These are phyloP conservation scores for Tuber umbilicatum DNA, from an alignment of 495 filamentous ascomycete genomes.

Conservation along the genomic window DNA sequence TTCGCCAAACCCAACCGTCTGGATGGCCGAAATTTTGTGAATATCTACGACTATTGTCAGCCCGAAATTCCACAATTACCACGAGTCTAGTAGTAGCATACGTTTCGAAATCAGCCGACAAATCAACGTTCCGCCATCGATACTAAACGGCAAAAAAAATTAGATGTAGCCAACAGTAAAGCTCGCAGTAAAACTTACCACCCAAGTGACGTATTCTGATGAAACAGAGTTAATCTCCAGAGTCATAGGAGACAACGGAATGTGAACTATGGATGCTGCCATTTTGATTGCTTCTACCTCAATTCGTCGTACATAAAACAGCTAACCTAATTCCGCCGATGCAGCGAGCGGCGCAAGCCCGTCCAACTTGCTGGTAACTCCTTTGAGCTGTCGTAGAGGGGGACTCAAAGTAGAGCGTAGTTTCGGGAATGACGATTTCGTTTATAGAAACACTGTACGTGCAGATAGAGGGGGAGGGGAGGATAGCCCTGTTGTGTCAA, in stretches of 20 bases:
- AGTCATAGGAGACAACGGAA: constrained; percentile 43
- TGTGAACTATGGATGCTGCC: constrained; percentile 42
- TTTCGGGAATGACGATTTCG: not conserved
- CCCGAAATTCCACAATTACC: not conserved
- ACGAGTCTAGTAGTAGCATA: constrained; percentile 25
- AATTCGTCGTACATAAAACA: constrained; percentile 16
- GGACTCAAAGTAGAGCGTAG: not conserved
- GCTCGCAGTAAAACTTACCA: constrained; percentile 32
- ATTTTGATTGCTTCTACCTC: constrained; percentile 24
- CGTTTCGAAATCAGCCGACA: constrained; percentile 42
- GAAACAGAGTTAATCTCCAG: constrained; percentile 43
- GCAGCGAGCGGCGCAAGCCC: constrained; percentile 24
- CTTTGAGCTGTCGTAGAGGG: not conserved
- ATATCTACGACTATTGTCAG: constrained; percentile 34
- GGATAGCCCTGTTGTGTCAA: constrained; percentile 20
- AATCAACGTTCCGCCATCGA: constrained; percentile 42
- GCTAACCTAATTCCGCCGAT: constrained; percentile 15
- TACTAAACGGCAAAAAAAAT: constrained; percentile 27
- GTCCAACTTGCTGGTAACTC: constrained; percentile 17
- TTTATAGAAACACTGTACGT: not conserved
- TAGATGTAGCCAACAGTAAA: constrained; percentile 3
- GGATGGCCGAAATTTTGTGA: constrained; percentile 42
- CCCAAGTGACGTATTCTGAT: constrained; percentile 43
- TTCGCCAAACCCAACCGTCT: constrained; percentile 42
- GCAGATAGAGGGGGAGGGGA: constrained; percentile 13